phyloP scores from a whole-genome alignment of 2,329 filamentous ascomycete species.

The Trichophyton rubrum region DNA sequence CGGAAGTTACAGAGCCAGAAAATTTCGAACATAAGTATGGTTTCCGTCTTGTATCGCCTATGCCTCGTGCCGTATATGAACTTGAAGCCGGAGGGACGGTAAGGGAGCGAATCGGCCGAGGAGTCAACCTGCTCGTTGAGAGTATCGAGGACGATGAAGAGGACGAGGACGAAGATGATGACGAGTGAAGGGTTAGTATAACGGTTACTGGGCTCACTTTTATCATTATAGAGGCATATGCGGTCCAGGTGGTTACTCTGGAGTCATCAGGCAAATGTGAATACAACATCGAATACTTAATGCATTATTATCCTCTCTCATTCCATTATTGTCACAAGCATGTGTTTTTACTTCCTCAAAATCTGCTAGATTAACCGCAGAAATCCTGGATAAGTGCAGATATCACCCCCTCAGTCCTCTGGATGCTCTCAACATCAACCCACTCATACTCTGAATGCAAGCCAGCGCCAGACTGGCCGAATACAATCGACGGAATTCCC shows the following conservation, averaged over 20 bases:
- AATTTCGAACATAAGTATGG: constrained; percentile 67
- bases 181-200: not conserved
- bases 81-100: constrained; percentile 54
- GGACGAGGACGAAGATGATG: constrained; percentile 18
- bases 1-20: constrained; percentile 36
- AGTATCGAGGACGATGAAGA: constrained; percentile 44
- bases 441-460: constrained; percentile 41
- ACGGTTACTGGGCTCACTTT: not conserved
- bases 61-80: constrained; percentile 73
- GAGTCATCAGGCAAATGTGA: not conserved
- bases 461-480: constrained; percentile 38
- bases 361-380: not conserved
- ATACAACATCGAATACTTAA: not conserved
- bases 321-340: not conserved
- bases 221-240: not conserved
- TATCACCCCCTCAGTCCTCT: constrained; percentile 19
- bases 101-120: constrained; percentile 61
- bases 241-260: not conserved
- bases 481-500: constrained; percentile 38
- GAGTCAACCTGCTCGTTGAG: constrained; percentile 84
- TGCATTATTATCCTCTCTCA: not conserved
- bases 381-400: not conserved
- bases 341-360: not conserved
- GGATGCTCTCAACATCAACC: constrained; percentile 35
- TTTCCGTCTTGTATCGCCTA: constrained; percentile 74